Conservation (phyloP, 108 stramenopile species). For the Epithemia pelagica region DNA sequence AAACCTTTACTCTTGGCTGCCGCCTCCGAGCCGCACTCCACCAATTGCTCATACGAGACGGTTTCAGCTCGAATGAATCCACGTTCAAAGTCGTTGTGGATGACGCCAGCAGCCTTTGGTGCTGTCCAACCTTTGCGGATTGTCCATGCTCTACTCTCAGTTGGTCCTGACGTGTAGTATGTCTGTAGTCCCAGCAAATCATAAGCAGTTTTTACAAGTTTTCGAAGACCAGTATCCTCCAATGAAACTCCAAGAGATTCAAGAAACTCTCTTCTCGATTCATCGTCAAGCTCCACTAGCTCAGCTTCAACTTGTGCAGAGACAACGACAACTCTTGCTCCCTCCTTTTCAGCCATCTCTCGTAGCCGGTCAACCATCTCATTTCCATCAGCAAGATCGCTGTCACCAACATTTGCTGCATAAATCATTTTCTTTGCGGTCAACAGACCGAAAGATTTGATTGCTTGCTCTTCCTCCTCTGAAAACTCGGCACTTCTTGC, state of each 20-base stretch:
- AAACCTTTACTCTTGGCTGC: constrained; percentile 87
- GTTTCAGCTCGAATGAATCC: constrained; percentile 99
- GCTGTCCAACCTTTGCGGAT: constrained; percentile 92
- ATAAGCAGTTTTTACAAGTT: constrained; percentile 84
- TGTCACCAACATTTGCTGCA: constrained; percentile 96
- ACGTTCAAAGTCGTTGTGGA: constrained; percentile 97
- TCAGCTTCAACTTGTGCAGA: constrained; percentile 97
- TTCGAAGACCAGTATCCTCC: constrained; percentile 87
- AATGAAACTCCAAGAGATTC: constrained; percentile 79
- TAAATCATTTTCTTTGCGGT: constrained; percentile 94
- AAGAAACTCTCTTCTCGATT: constrained; percentile 83
- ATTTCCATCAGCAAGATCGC: constrained; percentile 89
- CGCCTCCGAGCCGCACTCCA: constrained; percentile 84
- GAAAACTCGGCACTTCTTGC: constrained; percentile 76
- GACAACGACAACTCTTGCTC: constrained; percentile 86
- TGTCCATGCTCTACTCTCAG: constrained; percentile 97
- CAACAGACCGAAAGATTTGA: constrained; percentile 80
- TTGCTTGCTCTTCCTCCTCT: constrained; percentile 74
- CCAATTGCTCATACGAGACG: constrained; percentile 87
- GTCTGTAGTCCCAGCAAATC: constrained; percentile 87
- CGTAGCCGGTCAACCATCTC: constrained; percentile 72
- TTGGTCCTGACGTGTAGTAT: constrained; percentile 95
- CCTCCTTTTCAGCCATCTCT: constrained; percentile 75
- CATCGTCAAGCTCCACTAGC: constrained; percentile 74
- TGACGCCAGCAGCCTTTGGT: constrained; percentile 94